A percentile compares a stretch with the other conserved stretches of the same genome.
Evolutionary conservation across 768 basidiomycete genomes (phyloP).

Genomic region (Royoungia palumana): DNA sequence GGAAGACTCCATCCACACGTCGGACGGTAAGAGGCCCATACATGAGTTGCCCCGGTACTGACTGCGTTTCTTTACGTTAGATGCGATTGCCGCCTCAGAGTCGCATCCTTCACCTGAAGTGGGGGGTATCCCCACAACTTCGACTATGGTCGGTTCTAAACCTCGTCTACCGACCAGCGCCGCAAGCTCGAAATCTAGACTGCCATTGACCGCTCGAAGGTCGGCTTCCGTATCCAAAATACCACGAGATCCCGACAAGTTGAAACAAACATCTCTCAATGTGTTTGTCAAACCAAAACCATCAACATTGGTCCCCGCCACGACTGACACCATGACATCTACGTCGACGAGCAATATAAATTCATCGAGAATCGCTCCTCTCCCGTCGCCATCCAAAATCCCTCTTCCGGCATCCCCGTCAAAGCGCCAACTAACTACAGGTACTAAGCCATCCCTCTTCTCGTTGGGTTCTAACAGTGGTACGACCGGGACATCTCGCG

Average conservation of each 20-base stretch:
- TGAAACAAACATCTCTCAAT: constrained; percentile 25
- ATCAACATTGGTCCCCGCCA: background rate
- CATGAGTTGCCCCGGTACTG: background rate
- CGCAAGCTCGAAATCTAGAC: constrained; percentile 3
- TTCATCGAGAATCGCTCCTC: constrained; percentile 2
- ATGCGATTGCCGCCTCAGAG: background rate
- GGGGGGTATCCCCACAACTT: constrained; percentile 1
- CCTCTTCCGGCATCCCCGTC: constrained; percentile 23
- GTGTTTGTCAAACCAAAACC: constrained; percentile 20
- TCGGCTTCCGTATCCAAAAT: constrained; percentile 14
- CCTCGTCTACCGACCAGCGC: constrained; percentile 1
- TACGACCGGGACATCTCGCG: background rate
- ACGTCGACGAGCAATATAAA: constrained; percentile 8
- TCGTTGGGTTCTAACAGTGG: constrained; percentile 3
- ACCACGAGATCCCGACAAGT: constrained; percentile 13
- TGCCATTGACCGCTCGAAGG: background rate
- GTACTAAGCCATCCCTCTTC: constrained; percentile 1
- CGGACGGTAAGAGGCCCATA: constrained; percentile 1
- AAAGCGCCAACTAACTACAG: constrained; percentile 12
- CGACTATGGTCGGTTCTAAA: constrained; percentile 1
- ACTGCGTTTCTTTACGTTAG: constrained; percentile 4
- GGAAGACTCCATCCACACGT: background rate
- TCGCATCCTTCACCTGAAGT: background rate
- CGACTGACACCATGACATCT: background rate
- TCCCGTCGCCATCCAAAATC: constrained; percentile 28